Conservation (phyloP, 805 yeast species). For the Debaryomyces tyrocola region DNA sequence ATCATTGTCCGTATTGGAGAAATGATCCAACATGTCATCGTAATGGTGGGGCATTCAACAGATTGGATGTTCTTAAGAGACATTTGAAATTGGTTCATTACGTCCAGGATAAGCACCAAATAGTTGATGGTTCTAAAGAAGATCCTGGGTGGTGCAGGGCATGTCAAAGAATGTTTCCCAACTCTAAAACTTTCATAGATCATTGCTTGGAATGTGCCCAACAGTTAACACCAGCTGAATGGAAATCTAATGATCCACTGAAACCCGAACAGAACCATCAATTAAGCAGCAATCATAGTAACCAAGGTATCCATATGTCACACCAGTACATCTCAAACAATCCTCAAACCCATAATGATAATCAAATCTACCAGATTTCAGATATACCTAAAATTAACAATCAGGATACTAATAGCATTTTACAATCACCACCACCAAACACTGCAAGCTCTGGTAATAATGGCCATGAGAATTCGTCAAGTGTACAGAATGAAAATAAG, state of each 20-base stretch:
- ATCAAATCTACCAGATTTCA: neutral
- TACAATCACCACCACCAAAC: slow-evolving; percentile 2
- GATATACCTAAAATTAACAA: slow-evolving; percentile 1
- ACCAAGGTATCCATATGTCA: neutral
- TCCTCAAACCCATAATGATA: neutral
- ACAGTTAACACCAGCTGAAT: slow-evolving; percentile 19
- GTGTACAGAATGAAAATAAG: neutral
- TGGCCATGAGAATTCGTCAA: neutral
- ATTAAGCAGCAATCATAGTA: neutral
- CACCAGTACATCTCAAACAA: neutral
- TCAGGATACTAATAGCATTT: neutral
- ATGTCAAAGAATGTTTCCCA: slow-evolving; percentile 57
- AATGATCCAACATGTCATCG: slow-evolving; percentile 71
- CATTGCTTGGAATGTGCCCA: slow-evolving; percentile 67
- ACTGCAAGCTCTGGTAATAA: neutral
- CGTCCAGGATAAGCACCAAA: slow-evolving; percentile 45
- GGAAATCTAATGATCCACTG: slow-evolving; percentile 12
- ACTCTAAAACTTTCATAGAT: slow-evolving; percentile 56
- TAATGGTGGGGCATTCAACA: slow-evolving; percentile 72
- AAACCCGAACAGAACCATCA: neutral
- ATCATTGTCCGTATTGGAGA: slow-evolving; percentile 73
- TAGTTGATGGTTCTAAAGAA: slow-evolving; percentile 28
- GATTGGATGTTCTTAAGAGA: slow-evolving; percentile 73
- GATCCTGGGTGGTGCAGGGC: slow-evolving; percentile 70
- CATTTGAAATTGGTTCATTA: slow-evolving; percentile 71